Percentiles rank a stretch among this genome's conserved stretches.
These are phyloP conservation scores for Cunninghamia lanceolata DNA, from an alignment of 75 land plant species.

Conservation along the genomic window DNA sequence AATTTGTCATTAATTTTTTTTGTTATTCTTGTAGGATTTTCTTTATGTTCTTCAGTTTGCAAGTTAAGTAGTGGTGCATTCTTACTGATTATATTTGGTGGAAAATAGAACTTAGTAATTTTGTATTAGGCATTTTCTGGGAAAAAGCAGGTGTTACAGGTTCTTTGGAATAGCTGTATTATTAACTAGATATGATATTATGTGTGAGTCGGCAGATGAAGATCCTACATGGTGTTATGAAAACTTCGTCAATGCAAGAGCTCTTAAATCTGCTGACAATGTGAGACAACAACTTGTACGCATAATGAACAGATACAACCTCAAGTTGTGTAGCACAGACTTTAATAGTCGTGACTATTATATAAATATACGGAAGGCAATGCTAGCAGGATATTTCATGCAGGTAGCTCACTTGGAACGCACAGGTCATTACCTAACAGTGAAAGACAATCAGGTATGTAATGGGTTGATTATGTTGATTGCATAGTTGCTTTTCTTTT, in stretches of 20 bases:
- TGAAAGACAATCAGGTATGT: conserved; percentile 91
- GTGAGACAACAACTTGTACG: conserved; percentile 92
- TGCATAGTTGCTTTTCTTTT: conserved; percentile 2
- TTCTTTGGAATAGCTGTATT: background rate
- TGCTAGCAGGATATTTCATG: conserved; percentile 97
- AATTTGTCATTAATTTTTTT: background rate
- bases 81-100: background rate
- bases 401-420: conserved; percentile 97
- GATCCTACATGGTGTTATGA: conserved; percentile 97
- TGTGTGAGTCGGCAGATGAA: conserved; percentile 53
- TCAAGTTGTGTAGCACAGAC: conserved; percentile 94
- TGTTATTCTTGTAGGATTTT: background rate
- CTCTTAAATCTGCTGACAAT: conserved; percentile 91
- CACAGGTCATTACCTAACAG: conserved; percentile 93
- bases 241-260: conserved; percentile 84
- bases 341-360: conserved; percentile 93
- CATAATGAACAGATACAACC: conserved; percentile 84
- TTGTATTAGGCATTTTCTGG: background rate
- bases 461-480: background rate
- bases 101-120: background rate
- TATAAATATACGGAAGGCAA: conserved; percentile 87
- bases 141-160: background rate
- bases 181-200: background rate
- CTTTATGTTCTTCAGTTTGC: conserved; percentile 1
- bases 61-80: background rate